Evolutionary conservation across 2,329 filamentous ascomycete species (phyloP), one percentile per base, ranked within the genome.

Genomic region (Stemphylium vesicarium): DNA sequence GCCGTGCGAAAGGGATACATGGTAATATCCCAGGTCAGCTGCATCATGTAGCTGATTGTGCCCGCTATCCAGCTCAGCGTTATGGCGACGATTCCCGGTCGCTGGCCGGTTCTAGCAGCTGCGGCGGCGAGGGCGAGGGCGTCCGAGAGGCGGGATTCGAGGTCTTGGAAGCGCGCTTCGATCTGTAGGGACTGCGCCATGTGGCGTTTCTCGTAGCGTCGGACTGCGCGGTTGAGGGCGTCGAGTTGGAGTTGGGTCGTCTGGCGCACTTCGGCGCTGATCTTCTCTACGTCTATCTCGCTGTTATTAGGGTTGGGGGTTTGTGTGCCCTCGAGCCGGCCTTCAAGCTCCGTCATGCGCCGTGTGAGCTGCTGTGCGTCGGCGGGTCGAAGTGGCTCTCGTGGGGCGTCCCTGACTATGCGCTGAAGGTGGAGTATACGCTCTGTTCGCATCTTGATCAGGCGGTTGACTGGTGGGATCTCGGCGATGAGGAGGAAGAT

Each of bases 401-500:
- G 35, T 52, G 68, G 26, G 46, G 69, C 60, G 57, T 66, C 38
- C 63, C 64, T 71, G 13, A 93, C 89, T 5, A 92, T 78, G 12
- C 87, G 85, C 74, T 98, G 93, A 1, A 97, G 82, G 68, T 93
- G 87, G 8, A 96, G 79, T 2, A 92, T 96, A 31, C 91, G 85
- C 12, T 86, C 84, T 66, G 92, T 88, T 4, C 96, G 83, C 66
- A 97, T 84, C 70, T 88, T 91, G 58, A 96, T 85, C 22, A 96
- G 78, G 70, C 97, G 93, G 1, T 90, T 86, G 43, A 92, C 79
- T 0, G 94, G 94, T 3, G 91, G 88, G 24, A 97, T 80, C 76
- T 98, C 94, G 3, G 94, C 90, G 1, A 90, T 91, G 15, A 96
- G 82, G 2, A 96, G 80, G 74, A 97, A 98, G 47, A 98, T 91